Evolutionary conservation across 352 stramenopile genomes (phyloP).

Genomic region (Phytophthora pseudosyringae): DNA sequence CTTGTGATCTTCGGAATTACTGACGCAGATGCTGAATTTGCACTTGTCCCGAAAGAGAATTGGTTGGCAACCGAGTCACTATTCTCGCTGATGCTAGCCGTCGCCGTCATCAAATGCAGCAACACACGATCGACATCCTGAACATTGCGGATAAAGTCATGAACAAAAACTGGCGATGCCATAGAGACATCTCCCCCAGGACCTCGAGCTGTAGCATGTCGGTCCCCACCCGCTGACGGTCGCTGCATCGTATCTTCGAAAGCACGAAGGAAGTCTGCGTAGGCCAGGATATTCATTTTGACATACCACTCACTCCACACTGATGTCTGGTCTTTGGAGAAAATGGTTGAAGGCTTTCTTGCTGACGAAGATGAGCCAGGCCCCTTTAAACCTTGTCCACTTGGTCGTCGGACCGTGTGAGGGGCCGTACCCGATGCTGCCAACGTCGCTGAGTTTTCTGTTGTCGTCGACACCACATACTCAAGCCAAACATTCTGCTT

Average conservation of each 20-base stretch:
- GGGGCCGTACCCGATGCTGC: conserved; percentile 1
- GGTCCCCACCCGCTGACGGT: conserved; percentile 10
- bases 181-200: conserved; percentile 16
- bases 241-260: conserved; percentile 72
- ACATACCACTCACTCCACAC: conserved; percentile 85
- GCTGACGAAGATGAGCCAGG: conserved; percentile 21
- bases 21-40: conserved; percentile 35
- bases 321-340: conserved; percentile 51
- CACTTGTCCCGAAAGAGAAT: conserved; percentile 73
- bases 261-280: conserved; percentile 82
- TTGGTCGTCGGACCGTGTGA: conserved; percentile 27
- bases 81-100: conserved; percentile 46
- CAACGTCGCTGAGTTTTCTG: conserved; percentile 36
- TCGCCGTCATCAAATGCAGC: conserved; percentile 85
- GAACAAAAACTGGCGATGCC: conserved; percentile 58
- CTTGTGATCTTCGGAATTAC: conserved; percentile 46
- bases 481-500: conserved; percentile 91
- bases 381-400: conserved; percentile 33
- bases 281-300: conserved; percentile 86
- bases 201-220: conserved; percentile 10
- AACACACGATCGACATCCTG: conserved; percentile 88
- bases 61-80: conserved; percentile 60
- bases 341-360: conserved; percentile 37
- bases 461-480: conserved; percentile 84
- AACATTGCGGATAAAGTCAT: conserved; percentile 86